Conservation (phyloP, 441 rosid species). For the Sinapis alba region DNA sequence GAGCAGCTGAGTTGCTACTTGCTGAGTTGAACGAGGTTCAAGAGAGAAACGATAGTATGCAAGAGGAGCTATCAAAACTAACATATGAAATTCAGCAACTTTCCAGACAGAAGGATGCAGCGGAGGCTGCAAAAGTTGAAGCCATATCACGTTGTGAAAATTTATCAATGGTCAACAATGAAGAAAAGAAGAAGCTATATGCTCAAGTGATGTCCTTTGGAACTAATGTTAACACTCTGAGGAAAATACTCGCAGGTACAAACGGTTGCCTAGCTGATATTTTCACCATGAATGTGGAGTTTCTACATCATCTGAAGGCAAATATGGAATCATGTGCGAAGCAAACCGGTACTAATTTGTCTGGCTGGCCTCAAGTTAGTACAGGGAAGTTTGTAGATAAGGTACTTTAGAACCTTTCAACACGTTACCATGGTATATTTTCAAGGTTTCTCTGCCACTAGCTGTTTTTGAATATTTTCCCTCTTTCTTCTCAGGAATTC, state of each 20-base stretch:
- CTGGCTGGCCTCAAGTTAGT: slow-evolving; percentile 43
- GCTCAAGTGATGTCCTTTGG: slow-evolving; percentile 55
- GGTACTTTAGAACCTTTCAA: slow-evolving; percentile 49
- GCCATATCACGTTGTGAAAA: slow-evolving; percentile 64
- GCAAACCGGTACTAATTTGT: slow-evolving; percentile 44
- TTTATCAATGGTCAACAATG: slow-evolving; percentile 48
- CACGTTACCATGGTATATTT: slow-evolving; percentile 16
- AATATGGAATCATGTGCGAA: slow-evolving; percentile 56
- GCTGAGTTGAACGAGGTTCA: slow-evolving; percentile 98
- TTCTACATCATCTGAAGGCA: slow-evolving; percentile 68
- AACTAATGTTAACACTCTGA: slow-evolving; percentile 56
- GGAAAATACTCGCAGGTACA: slow-evolving; percentile 55
- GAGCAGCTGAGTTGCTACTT: slow-evolving; percentile 93
- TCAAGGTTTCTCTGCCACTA: slow-evolving; percentile 19
- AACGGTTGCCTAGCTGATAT: slow-evolving; percentile 49
- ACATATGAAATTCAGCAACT: slow-evolving; percentile 58
- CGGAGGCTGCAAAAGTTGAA: slow-evolving; percentile 74
- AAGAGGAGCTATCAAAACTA: slow-evolving; percentile 75
- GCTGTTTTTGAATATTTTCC: slow-evolving; percentile 31
- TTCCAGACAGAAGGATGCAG: slow-evolving; percentile 58
- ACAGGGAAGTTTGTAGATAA: slow-evolving; percentile 42
- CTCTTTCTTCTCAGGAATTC: slow-evolving; percentile 55
- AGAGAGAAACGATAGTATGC: slow-evolving; percentile 93
- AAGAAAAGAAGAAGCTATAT: slow-evolving; percentile 59
- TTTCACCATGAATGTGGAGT: slow-evolving; percentile 65